Conservation (phyloP, 1,139 yeast species). For the Petasospora rhodanensis region DNA sequence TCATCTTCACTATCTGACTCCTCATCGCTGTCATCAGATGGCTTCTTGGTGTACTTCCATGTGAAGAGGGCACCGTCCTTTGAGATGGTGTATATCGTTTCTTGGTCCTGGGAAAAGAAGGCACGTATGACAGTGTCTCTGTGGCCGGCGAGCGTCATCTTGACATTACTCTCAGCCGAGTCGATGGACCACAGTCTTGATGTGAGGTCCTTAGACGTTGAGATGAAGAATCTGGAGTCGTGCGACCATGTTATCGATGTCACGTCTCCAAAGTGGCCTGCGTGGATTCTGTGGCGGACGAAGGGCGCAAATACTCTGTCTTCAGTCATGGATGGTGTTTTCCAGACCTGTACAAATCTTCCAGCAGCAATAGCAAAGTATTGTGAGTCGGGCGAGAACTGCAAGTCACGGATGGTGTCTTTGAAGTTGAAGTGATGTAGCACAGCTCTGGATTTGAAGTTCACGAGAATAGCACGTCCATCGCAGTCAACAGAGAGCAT, state of each 20-base stretch:
- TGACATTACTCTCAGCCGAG: slow-evolving; percentile 71
- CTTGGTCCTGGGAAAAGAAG: slow-evolving; percentile 81
- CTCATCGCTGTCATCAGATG: slow-evolving; percentile 33
- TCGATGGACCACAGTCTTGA: slow-evolving; percentile 79
- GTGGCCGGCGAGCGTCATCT: slow-evolving; percentile 89
- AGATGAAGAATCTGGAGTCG: slow-evolving; percentile 81
- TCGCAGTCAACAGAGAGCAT: slow-evolving; percentile 84
- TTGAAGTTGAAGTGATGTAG: slow-evolving; percentile 92
- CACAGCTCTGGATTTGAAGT: slow-evolving; percentile 80
- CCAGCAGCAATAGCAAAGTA: slow-evolving; percentile 84
- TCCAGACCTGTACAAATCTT: slow-evolving; percentile 88
- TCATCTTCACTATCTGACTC: slow-evolving; percentile 39
- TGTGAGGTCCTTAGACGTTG: slow-evolving; percentile 88
- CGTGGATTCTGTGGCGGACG: slow-evolving; percentile 81
- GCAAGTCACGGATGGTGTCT: slow-evolving; percentile 65
- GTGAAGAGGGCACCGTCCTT: slow-evolving; percentile 92
- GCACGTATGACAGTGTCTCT: slow-evolving; percentile 84
- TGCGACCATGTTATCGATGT: slow-evolving; percentile 80
- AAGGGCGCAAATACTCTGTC: slow-evolving; percentile 93
- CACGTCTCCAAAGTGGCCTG: slow-evolving; percentile 89
- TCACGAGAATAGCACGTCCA: slow-evolving; percentile 90
- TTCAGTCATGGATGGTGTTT: slow-evolving; percentile 71
- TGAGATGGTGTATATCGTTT: slow-evolving; percentile 82
- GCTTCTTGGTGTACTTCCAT: slow-evolving; percentile 77
- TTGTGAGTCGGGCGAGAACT: slow-evolving; percentile 86